Conservation (phyloP, 352 stramenopile genomes). For the Globisporangium spinosum region DNA sequence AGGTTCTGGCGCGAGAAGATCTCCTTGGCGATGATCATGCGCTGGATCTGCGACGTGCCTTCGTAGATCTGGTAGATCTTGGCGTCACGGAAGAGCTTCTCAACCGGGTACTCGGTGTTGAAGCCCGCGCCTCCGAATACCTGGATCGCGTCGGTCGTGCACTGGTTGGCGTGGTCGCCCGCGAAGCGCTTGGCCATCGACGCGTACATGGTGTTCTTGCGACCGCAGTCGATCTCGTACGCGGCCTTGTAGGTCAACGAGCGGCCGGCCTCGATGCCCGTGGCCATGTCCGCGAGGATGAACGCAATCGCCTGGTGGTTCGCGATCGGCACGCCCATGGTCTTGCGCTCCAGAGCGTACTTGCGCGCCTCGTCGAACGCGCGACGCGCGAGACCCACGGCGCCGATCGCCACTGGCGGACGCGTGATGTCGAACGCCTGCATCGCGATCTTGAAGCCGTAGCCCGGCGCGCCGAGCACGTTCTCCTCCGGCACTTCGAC, state of each 20-base stretch:
- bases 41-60: conserved; percentile 90
- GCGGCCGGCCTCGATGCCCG: conserved; percentile 82
- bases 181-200: conserved; percentile 92
- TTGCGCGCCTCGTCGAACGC: conserved; percentile 88
- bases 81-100: conserved; percentile 90
- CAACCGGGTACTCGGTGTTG: conserved; percentile 91
- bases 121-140: conserved; percentile 89
- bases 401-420: conserved; percentile 82
- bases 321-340: conserved; percentile 84
- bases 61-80: conserved; percentile 94
- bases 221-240: conserved; percentile 86
- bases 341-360: conserved; percentile 85
- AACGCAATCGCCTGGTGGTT: conserved; percentile 87
- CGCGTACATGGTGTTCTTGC: conserved; percentile 88
- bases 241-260: conserved; percentile 87
- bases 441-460: conserved; percentile 93
- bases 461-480: conserved; percentile 80
- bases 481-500: conserved; percentile 86
- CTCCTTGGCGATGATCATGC: conserved; percentile 89
- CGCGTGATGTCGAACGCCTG: conserved; percentile 90
- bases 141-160: conserved; percentile 85
- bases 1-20: conserved; percentile 71
- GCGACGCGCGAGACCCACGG: conserved; percentile 80
- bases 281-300: conserved; percentile 91
- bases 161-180: conserved; percentile 84